Base-by-base conservation (phyloP, 257 asterid species). In the Jacaranda mimosifolia region DNA sequence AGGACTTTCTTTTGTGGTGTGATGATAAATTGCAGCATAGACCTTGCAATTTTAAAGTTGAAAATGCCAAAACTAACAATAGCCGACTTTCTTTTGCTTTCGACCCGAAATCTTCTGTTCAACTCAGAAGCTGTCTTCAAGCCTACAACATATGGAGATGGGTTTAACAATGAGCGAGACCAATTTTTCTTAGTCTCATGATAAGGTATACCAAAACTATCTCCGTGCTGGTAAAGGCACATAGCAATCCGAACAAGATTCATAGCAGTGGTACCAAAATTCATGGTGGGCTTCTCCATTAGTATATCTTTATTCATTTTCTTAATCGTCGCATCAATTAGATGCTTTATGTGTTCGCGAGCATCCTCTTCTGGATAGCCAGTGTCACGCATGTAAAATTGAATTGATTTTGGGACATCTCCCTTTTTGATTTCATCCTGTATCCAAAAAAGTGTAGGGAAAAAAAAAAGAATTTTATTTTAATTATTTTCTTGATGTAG, bases 391-490 rank as follows among this genome's bases (percentile, higher is more conserved):
- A 87, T 89, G 83, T 80, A 82, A 32, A 91, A 89, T 72, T 83
- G 86, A 3, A 84, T 72, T 1, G 85, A 83, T 76, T 89, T 89
- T 1, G 85, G 79, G 70, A 80, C 64, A 63, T 89, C 93, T 18
- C 94, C 91, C 69, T 75, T 78, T 69, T 77, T 75, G 56, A 85
- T 81, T 71, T 88, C 93, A 9, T 79, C 86, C 93, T 88, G 65
- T 12, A 57, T 17, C 4, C 3, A 53, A 8, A 19, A 17, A 62
- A 39, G 3, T 39, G 13, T 6, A 35, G 15, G 7, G 21, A 67
- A 38, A 18, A 11, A 7, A 21, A 65, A n/a, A n/a, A n/a, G n/a
- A n/a, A n/a, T n/a, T n/a, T n/a, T n/a, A n/a, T n/a, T n/a, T n/a
- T n/a, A n/a, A n/a, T n/a, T n/a, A n/a, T n/a, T n/a, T n/a, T n/a